phyloP scores from a whole-genome alignment of 2,329 filamentous ascomycete species.

The Aspergillus amoenus region DNA sequence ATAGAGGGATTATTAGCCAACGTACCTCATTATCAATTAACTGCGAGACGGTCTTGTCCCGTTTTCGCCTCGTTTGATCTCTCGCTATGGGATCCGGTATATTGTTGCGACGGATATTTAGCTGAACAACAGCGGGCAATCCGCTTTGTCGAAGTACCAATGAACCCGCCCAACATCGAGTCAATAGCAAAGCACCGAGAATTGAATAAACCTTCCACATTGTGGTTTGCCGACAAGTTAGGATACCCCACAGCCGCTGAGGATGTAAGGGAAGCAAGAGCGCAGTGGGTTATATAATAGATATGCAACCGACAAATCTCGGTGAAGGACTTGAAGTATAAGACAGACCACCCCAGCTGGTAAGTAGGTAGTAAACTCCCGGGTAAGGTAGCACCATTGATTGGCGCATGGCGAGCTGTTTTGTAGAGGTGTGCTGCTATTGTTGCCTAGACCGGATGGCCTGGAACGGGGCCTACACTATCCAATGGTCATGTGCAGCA shows the following conservation, averaged over 20 bases:
- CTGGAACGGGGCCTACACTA: background rate
- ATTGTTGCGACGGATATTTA: constrained; percentile 52
- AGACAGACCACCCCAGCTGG: background rate
- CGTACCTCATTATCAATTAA: constrained; percentile 55
- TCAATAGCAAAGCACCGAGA: constrained; percentile 16
- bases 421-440: background rate
- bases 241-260: background rate
- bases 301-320: background rate
- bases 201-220: constrained; percentile 14
- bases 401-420: constrained; percentile 8
- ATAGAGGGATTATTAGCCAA: background rate
- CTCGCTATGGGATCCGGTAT: constrained; percentile 47
- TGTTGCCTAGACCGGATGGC: background rate
- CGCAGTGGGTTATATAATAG: background rate
- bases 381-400: background rate
- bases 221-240: background rate
- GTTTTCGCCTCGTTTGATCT: constrained; percentile 47
- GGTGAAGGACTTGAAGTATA: background rate
- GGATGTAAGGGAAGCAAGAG: background rate
- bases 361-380: background rate
- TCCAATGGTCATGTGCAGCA: constrained; percentile 1
- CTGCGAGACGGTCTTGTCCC: constrained; percentile 42
- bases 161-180: constrained; percentile 16
- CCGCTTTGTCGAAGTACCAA: constrained; percentile 35
- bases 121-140: constrained; percentile 47